Percentiles rank a stretch among this genome's conserved stretches.
Evolutionary conservation across 2,329 filamentous ascomycete genomes (phyloP).

Genomic region (Phialophora macrospora): DNA sequence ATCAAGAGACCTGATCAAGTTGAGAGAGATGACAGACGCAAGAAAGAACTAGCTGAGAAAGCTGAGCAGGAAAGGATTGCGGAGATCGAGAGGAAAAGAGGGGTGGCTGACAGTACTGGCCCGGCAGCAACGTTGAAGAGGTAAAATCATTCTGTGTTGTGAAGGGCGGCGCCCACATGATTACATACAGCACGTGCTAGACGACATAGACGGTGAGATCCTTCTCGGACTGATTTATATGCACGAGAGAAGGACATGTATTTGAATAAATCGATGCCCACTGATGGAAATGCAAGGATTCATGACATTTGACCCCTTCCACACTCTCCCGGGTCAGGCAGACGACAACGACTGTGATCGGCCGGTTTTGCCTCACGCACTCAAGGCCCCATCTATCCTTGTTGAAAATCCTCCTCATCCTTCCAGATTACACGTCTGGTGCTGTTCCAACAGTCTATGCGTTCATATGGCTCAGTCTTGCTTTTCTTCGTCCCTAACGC

Average conservation of each 20-base stretch:
- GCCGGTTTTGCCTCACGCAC: not conserved
- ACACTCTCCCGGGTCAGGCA: not conserved
- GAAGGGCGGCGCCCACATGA: not conserved
- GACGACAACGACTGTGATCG: not conserved
- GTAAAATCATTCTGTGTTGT: not conserved
- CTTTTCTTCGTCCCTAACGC: no score
- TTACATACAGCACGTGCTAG: not conserved
- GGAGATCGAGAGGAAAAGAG: conserved; percentile 38
- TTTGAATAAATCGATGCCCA: not conserved
- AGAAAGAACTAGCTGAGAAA: conserved; percentile 60
- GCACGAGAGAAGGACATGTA: not conserved
- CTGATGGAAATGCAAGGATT: not conserved
- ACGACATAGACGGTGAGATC: not conserved
- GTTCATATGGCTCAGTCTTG: no score
- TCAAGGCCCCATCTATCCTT: no score
- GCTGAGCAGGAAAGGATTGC: conserved; percentile 39
- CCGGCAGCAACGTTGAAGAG: conserved; percentile 7
- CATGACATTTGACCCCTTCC: not conserved
- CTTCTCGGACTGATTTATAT: not conserved
- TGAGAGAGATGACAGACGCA: conserved; percentile 72
- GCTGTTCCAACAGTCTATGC: no score
- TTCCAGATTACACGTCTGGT: no score
- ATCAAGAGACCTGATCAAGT: conserved; percentile 84
- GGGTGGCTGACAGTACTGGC: conserved; percentile 35
- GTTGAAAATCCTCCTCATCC: no score